Conservation (phyloP, 2,329 filamentous ascomycete species). For the Epichloe brachyelytri region DNA sequence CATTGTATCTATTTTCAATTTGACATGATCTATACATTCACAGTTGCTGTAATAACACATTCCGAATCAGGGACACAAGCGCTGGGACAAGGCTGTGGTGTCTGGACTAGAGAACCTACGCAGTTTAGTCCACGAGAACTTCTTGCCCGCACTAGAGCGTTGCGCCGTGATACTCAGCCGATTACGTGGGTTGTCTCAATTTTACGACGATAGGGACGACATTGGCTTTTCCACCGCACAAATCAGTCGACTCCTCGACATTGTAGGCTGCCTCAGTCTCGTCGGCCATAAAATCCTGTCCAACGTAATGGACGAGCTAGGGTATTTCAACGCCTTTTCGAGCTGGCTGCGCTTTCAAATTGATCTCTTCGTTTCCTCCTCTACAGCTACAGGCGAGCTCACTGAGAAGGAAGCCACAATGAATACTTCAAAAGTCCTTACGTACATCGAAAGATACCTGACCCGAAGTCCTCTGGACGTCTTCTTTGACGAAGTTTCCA, state of each 20-base stretch:
- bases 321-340: constrained; percentile 67
- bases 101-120: constrained; percentile 68
- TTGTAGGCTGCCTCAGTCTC: constrained; percentile 61
- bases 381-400: constrained; percentile 52
- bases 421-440: constrained; percentile 58
- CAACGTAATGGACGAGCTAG: constrained; percentile 61
- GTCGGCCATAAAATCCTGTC: constrained; percentile 61
- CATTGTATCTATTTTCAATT: constrained; percentile 7
- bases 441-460: constrained; percentile 65
- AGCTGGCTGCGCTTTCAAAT: constrained; percentile 76
- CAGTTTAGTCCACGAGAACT: constrained; percentile 70
- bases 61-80: constrained; percentile 60
- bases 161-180: constrained; percentile 70
- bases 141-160: constrained; percentile 77
- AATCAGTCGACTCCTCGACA: constrained; percentile 54
- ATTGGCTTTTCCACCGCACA: constrained; percentile 54
- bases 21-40: not conserved
- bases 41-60: not conserved
- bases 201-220: constrained; percentile 53
- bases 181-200: constrained; percentile 71
- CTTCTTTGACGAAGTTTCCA: constrained; percentile 40
- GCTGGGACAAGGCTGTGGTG: constrained; percentile 83
- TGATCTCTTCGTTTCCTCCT: constrained; percentile 56
- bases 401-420: constrained; percentile 66
- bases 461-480: constrained; percentile 49